A percentile compares a stretch with the other conserved stretches of the same genome.
Conservation (phyloP, 306 rosid species). For the Gastrolobium villosum region DNA sequence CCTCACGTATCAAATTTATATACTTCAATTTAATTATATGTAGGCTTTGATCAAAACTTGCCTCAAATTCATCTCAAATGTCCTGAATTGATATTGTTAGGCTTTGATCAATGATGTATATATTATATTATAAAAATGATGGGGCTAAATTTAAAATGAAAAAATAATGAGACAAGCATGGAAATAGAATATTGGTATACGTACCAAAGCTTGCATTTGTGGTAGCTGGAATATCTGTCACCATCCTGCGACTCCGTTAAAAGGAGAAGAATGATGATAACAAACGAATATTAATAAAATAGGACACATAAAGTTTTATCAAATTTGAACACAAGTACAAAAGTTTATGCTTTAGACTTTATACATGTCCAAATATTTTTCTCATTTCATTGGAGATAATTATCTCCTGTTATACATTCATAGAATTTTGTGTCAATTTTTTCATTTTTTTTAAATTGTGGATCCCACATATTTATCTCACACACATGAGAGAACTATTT, state of each 20-base stretch:
- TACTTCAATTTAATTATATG: background rate
- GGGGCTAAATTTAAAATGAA: background rate
- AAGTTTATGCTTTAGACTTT: background rate
- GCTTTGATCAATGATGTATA: background rate
- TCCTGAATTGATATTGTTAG: no score
- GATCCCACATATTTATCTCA: no score
- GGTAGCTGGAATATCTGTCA: constrained; percentile 61
- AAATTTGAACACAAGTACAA: background rate
- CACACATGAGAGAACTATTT: no score
- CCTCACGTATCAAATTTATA: background rate
- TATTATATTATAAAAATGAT: background rate
- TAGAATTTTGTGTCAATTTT: no score
- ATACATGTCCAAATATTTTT: no score
- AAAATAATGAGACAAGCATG: background rate
- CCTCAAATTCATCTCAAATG: background rate
- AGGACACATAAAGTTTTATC: background rate
- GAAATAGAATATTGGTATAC: background rate
- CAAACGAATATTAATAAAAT: background rate
- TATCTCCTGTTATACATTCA: no score
- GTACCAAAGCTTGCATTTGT: constrained; percentile 57
- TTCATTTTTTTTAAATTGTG: no score
- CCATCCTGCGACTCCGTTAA: constrained; percentile 51
- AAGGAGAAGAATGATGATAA: background rate
- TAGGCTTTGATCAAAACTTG: background rate
- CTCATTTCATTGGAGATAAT: no score